A percentile compares a stretch with the other conserved stretches of the same genome.
Conservation (phyloP, 2,329 filamentous ascomycete genomes). For the Zymoseptoria brevis region DNA sequence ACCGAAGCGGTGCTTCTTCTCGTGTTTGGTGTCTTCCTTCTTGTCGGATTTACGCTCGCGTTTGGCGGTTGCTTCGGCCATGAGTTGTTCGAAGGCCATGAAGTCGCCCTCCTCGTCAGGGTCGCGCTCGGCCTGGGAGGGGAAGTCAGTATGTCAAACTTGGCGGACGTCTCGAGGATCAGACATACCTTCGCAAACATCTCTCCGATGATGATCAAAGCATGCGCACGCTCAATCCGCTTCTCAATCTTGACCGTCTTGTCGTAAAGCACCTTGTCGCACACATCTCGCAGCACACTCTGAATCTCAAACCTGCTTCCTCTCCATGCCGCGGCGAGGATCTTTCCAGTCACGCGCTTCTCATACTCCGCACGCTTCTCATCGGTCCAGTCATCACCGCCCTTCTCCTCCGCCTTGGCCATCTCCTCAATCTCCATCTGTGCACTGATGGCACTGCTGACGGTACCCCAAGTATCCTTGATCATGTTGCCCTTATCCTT, state of each 20-base stretch:
- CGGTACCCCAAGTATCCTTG: slow-evolving; percentile 98
- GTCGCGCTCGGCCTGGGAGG: slow-evolving; percentile 66
- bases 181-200: slow-evolving; percentile 72
- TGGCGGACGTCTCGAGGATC: background rate
- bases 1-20: background rate
- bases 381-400: slow-evolving; percentile 96
- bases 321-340: slow-evolving; percentile 90
- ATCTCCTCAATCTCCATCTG: slow-evolving; percentile 99
- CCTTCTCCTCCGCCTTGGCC: slow-evolving; percentile 89
- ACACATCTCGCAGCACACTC: slow-evolving; percentile 88
- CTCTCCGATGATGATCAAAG: slow-evolving; percentile 78
- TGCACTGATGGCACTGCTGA: slow-evolving; percentile 89
- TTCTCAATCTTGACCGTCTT: slow-evolving; percentile 74
- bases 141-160: slow-evolving; percentile 6
- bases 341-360: slow-evolving; percentile 92
- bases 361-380: slow-evolving; percentile 95
- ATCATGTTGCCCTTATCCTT: slow-evolving; percentile 95
- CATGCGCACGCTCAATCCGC: slow-evolving; percentile 83
- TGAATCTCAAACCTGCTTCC: slow-evolving; percentile 98
- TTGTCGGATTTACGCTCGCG: background rate
- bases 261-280: slow-evolving; percentile 75
- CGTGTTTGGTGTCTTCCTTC: background rate
- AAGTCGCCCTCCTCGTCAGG: slow-evolving; percentile 97
- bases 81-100: slow-evolving; percentile 96
- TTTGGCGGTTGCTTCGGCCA: slow-evolving; percentile 58